A percentile compares a stretch with the other conserved stretches of the same genome.
Conservation (phyloP, 2,329 filamentous ascomycete species). For the Talaromyces sp. region DNA sequence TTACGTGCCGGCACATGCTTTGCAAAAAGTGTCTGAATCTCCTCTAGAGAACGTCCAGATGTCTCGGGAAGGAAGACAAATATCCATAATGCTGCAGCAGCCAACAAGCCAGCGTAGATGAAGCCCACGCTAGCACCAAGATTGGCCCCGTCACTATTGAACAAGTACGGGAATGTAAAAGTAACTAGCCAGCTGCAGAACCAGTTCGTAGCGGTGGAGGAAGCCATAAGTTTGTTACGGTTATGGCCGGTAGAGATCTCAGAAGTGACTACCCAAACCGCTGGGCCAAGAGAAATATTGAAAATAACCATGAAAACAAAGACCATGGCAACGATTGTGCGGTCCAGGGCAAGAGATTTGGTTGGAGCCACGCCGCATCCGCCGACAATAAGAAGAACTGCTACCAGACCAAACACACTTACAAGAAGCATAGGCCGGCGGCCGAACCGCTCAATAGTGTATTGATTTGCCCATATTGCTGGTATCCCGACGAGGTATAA, state of each 20-base stretch:
- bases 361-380: conserved; percentile 60
- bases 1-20: not conserved
- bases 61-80: conserved; percentile 54
- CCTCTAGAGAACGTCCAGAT: conserved; percentile 52
- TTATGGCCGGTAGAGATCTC: conserved; percentile 88
- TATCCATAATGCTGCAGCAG: conserved; percentile 27
- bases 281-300: conserved; percentile 81
- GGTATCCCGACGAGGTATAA: conserved; percentile 84
- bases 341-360: conserved; percentile 56
- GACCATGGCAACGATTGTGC: conserved; percentile 57
- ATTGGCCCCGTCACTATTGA: conserved; percentile 40
- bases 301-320: conserved; percentile 93
- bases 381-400: conserved; percentile 83
- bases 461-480: conserved; percentile 86
- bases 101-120: conserved; percentile 51
- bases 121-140: conserved; percentile 71
- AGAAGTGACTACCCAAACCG: conserved; percentile 68
- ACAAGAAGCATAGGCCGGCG: conserved; percentile 75
- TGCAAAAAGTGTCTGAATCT: conserved; percentile 55
- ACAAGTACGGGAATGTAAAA: conserved; percentile 71
- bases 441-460: conserved; percentile 75
- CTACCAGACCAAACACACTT: conserved; percentile 75
- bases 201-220: conserved; percentile 88
- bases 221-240: conserved; percentile 77
- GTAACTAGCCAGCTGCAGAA: conserved; percentile 76